Evolutionary conservation across 306 rosid species (phyloP).

Genomic region (Quercus robur): DNA sequence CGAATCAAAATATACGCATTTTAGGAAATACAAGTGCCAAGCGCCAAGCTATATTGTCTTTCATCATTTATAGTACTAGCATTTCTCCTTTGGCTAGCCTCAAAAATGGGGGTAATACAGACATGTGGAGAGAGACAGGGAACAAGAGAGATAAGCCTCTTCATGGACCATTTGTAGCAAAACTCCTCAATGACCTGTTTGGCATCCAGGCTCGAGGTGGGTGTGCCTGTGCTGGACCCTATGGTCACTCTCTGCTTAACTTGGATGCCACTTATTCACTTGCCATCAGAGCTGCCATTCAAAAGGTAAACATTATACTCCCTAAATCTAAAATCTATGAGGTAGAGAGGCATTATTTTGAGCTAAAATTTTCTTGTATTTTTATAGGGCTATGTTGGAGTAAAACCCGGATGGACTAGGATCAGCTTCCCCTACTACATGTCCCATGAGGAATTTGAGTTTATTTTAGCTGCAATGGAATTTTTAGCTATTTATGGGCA

Average conservation of each 20-base stretch:
- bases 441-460: conserved; percentile 69
- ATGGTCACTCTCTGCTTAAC: conserved; percentile 66
- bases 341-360: not conserved
- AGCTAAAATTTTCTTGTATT: not conserved
- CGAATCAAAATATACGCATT: conserved; percentile 50
- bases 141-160: conserved; percentile 63
- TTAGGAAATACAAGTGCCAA: conserved; percentile 55
- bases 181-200: conserved; percentile 70
- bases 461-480: conserved; percentile 62
- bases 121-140: conserved; percentile 62
- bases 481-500: conserved; percentile 78
- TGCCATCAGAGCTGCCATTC: conserved; percentile 57
- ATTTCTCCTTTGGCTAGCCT: conserved; percentile 18
- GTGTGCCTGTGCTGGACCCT: conserved; percentile 92
- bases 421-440: conserved; percentile 86
- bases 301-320: conserved; percentile 39
- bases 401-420: conserved; percentile 89
- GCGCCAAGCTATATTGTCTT: conserved; percentile 74
- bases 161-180: conserved; percentile 73
- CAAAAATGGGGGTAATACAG: not conserved
- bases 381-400: conserved; percentile 63
- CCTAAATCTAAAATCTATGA: not conserved
- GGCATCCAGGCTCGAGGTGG: conserved; percentile 93
- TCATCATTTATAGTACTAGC: conserved; percentile 54
- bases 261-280: conserved; percentile 46